Conservation (phyloP, 768 basidiomycete species). For the Hebeloma cylindrosporum region DNA sequence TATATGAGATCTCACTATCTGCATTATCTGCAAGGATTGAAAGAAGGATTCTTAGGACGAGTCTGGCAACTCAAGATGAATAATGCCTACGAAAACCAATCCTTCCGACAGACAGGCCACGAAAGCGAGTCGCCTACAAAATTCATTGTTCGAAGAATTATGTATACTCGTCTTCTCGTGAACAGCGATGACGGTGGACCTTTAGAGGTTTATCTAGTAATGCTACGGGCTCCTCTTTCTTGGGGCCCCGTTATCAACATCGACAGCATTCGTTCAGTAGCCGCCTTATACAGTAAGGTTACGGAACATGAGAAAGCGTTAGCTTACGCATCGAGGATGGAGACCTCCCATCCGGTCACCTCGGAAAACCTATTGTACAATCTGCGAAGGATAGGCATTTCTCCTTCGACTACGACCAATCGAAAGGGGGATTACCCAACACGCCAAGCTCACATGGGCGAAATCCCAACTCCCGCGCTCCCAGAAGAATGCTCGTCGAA, state of each 20-base stretch:
- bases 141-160: not conserved
- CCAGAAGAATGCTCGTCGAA: no score
- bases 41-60: not conserved
- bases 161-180: slow-evolving; percentile 1
- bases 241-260: not conserved
- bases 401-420: not conserved
- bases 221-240: not conserved
- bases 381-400: not conserved
- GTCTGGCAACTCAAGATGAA: not conserved
- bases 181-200: not conserved
- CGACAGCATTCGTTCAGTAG: not conserved
- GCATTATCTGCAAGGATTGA: not conserved
- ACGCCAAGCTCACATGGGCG: no score
- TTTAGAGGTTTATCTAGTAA: slow-evolving; percentile 1
- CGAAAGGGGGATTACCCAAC: not conserved
- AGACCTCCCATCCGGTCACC: not conserved
- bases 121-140: not conserved
- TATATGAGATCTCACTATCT: not conserved
- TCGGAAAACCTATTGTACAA: not conserved
- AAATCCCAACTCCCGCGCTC: no score
- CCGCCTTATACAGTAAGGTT: not conserved
- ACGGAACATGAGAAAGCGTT: not conserved
- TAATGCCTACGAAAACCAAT: slow-evolving; percentile 1
- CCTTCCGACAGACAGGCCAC: slow-evolving; percentile 1
- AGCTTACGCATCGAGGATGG: not conserved